Evolutionary conservation across 495 filamentous ascomycete species (phyloP), one percentile per base, ranked within the genome.

Genomic region (Annulohypoxylon moriforme): DNA sequence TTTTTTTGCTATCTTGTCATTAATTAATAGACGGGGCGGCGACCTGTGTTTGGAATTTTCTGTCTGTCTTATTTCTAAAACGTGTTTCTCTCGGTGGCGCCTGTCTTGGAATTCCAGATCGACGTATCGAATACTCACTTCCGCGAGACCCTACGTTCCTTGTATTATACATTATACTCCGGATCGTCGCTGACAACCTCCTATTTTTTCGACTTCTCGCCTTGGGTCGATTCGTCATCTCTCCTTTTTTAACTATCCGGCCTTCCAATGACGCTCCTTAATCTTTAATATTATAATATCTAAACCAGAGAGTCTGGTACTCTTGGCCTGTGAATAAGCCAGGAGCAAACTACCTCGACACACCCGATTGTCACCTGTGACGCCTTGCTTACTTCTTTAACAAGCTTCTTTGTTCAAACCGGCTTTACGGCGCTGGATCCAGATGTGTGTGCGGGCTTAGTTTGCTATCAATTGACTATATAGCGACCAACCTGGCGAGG

Each of bases 271-370:
- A 72, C 75, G 73, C 53, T 72, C 75, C 64, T 71, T 81, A 79
- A 81, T 81, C 73, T 63, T 62, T 77, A 80, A 81, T 81, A 67
- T 33, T 60, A 62, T 76, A 78, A 79, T 77, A 71, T 55, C 68
- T 70, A 73, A 66, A 73, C 76, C 75, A 64, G 59, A 68, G 76
- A 77, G 79, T 78, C 80, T 75, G 78, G 77, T 63, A 77, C 77
- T 80, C 76, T 70, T 65, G 69, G 67, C 57, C 71, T 38, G 46
- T 58, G 29, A 53, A 58, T 59, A 50, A 50, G 67, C 53, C 63
- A 62, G 44, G 53, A 31, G 36, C 57, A 62, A 52, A 31, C 52
- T 42, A 76, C 50, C 57, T 68, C 50, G 63, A 63, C 53, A 22
- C 20, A 62, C 65, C 59, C 71, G 74, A 70, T 59, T 67, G 56